Evolutionary conservation across 257 asterid species (phyloP).

Genomic region (Leonotis leonurus): DNA sequence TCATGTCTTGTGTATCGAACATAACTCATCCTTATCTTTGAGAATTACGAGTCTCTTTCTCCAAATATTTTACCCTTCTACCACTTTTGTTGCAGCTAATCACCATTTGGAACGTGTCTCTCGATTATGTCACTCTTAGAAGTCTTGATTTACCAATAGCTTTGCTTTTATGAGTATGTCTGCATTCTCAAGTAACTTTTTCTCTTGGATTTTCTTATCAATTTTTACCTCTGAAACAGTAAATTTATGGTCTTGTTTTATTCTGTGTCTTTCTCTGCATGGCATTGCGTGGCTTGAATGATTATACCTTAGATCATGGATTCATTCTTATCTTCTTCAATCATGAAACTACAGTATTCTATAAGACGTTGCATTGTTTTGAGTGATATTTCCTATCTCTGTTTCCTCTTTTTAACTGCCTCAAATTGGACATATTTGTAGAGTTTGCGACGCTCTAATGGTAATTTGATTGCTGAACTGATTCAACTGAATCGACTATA

Average conservation of each 20-base stretch:
- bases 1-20: not conserved
- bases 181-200: conserved; percentile 15
- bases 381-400: no score
- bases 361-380: not conserved
- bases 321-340: not conserved
- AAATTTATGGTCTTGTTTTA: conserved; percentile 22
- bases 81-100: conserved; percentile 4
- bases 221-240: conserved; percentile 3
- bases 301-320: not conserved
- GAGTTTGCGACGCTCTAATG: no score
- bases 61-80: not conserved
- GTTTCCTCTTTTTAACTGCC: no score
- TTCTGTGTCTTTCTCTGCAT: conserved; percentile 10
- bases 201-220: conserved; percentile 15
- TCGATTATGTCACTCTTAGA: not conserved
- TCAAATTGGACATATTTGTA: no score
- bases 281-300: not conserved
- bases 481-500: not conserved
- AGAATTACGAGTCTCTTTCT: not conserved
- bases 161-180: not conserved
- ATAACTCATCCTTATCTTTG: not conserved
- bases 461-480: no score
- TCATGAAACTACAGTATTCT: not conserved
- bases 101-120: not conserved
- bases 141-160: not conserved